These are phyloP conservation scores for Senna tora DNA, from an alignment of 306 rosid genomes.

Conservation along the genomic window DNA sequence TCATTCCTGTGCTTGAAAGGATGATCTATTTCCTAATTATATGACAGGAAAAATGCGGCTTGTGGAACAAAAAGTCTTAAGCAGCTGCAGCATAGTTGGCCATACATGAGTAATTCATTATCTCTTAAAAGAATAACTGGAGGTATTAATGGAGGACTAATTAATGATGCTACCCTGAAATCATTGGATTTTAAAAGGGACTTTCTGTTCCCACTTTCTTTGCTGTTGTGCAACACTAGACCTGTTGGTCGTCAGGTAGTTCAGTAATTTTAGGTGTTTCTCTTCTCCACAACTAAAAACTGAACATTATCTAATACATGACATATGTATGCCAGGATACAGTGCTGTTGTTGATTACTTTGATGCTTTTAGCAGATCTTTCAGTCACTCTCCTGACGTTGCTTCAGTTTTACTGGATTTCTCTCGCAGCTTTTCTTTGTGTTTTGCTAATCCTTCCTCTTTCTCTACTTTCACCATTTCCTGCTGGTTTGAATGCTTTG, in stretches of 20 bases:
- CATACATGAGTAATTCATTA: constrained; percentile 67
- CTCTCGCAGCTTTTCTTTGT: constrained; percentile 89
- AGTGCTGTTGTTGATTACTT: constrained; percentile 76
- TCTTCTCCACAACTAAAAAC: constrained; percentile 18
- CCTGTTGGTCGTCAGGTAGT: constrained; percentile 94
- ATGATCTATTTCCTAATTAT: constrained; percentile 29
- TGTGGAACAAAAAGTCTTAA: constrained; percentile 51
- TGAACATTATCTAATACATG: constrained; percentile 45
- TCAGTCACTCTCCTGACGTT: constrained; percentile 88
- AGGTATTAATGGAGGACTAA: constrained; percentile 90
- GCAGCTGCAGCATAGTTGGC: constrained; percentile 79
- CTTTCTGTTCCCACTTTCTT: constrained; percentile 74
- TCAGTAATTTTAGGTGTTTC: constrained; percentile 27
- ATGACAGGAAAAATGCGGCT: constrained; percentile 57
- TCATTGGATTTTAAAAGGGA: constrained; percentile 83
- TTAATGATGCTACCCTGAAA: constrained; percentile 72
- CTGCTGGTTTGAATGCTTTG: constrained; percentile 96
- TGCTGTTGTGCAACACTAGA: constrained; percentile 87
- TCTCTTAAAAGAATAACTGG: constrained; percentile 85
- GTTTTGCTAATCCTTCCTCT: constrained; percentile 90
- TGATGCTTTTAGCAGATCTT: constrained; percentile 83
- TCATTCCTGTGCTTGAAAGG: constrained; percentile 26
- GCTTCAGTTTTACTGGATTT: constrained; percentile 97
- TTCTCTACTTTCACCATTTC: constrained; percentile 89
- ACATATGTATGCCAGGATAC: constrained; percentile 71